Evolutionary conservation across 1,139 yeast genomes (phyloP).

Genomic region (Debaryomyces udenii): DNA sequence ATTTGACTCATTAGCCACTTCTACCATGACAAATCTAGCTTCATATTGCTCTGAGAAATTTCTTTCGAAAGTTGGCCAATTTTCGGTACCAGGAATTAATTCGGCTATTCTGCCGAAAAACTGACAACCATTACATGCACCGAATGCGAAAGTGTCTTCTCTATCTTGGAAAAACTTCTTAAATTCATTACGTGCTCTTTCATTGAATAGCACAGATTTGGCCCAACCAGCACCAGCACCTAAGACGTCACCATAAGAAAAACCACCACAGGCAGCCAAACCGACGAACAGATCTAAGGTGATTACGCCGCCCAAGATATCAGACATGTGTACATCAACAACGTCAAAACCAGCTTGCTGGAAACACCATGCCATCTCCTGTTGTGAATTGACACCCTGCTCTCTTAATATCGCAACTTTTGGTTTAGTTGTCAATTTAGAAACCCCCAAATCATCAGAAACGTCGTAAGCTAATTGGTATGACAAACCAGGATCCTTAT

Average conservation of each 20-base stretch:
- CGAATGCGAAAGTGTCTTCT: conserved; percentile 93
- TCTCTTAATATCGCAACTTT: conserved; percentile 96
- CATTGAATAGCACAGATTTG: conserved; percentile 89
- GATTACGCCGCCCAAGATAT: conserved; percentile 73
- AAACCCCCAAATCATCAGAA: conserved; percentile 43
- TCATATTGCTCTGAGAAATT: conserved; percentile 94
- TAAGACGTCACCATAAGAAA: conserved; percentile 97
- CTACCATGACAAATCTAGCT: conserved; percentile 92
- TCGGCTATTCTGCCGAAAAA: conserved; percentile 86
- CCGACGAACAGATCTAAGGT: conserved; percentile 85
- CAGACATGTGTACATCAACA: conserved; percentile 97
- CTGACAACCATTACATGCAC: conserved; percentile 99
- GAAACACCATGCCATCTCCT: conserved; percentile 98
- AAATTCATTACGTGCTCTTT: conserved; percentile 75
- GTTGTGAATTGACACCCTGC: conserved; percentile 98
- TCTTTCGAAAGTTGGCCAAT: conserved; percentile 97
- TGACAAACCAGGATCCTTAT: conserved; percentile 86
- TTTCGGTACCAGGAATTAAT: conserved; percentile 91
- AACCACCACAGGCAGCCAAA: conserved; percentile 98
- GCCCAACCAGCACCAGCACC: conserved; percentile 99
- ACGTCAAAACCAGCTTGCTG: conserved; percentile 92
- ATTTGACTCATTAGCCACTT: conserved; percentile 59
- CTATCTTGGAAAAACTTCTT: conserved; percentile 80
- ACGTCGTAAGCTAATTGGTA: conserved; percentile 76
- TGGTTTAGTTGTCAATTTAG: conserved; percentile 51